Percentiles rank a stretch among this genome's conserved stretches.
phyloP scores from a whole-genome alignment of 495 filamentous ascomycete genomes.

The Cercophora scortea region DNA sequence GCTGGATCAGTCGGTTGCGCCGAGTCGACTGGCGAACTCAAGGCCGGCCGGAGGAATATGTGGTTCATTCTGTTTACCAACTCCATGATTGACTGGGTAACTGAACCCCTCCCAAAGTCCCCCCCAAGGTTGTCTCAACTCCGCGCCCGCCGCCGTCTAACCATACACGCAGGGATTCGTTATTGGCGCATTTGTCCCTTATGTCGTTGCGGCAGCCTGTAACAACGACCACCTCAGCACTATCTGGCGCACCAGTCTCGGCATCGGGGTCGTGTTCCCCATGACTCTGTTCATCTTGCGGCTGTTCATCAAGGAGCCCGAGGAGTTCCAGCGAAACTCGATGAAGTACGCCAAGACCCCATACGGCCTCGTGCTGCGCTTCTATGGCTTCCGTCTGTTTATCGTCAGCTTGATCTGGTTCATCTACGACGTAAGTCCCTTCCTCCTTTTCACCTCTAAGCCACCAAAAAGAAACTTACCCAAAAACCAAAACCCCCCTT shows the following conservation, averaged over 20 bases:
- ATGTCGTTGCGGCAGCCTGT: slow-evolving; percentile 60
- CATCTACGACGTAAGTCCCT: slow-evolving; percentile 60
- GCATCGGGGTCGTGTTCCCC: slow-evolving; percentile 74
- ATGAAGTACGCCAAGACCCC: slow-evolving; percentile 49
- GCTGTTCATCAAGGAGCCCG: slow-evolving; percentile 70
- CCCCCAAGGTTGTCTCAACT: background rate
- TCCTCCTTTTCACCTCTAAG: background rate
- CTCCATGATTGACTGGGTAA: slow-evolving; percentile 65
- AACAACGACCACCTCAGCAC: slow-evolving; percentile 61
- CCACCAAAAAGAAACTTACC: background rate
- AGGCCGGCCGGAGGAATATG: slow-evolving; percentile 67
- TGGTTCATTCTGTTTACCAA: slow-evolving; percentile 97
- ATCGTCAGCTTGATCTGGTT: slow-evolving; percentile 83
- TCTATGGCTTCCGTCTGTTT: slow-evolving; percentile 55
- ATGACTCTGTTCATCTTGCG: slow-evolving; percentile 67
- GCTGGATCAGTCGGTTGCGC: slow-evolving; percentile 79
- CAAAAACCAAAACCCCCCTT: background rate
- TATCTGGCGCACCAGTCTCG: slow-evolving; percentile 70
- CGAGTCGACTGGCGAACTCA: slow-evolving; percentile 77
- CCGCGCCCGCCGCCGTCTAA: too few relatives aligned
- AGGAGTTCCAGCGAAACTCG: slow-evolving; percentile 61
- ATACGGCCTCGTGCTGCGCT: slow-evolving; percentile 44
- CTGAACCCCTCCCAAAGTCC: slow-evolving; percentile 15
- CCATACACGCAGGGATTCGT: slow-evolving; percentile 58
- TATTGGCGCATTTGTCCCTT: slow-evolving; percentile 63